Base-by-base conservation (phyloP, 345 rosid genomes). In the Chamaenerion angustifolium region DNA sequence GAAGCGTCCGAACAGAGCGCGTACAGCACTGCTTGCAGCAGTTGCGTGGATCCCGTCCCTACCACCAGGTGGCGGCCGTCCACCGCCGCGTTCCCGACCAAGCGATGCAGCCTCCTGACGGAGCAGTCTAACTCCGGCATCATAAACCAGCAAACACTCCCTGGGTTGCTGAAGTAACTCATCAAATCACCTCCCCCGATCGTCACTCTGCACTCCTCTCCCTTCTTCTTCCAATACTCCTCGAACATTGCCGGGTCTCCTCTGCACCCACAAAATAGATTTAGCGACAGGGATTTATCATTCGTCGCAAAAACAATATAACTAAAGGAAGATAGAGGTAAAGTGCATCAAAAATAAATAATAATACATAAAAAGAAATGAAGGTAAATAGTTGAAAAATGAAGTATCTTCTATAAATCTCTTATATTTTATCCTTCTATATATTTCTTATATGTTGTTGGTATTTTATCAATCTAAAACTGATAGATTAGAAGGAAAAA, bases 21-120 rank as follows among this genome's bases (percentile, higher is more conserved):
- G 57, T 74, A 86, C 7, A 90, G 67, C 45, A 77, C 78, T 0
- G 98, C 98, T 52, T 71, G 80, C 46, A 63, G 69, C 17, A 90
- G 83, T 70, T 83, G 94, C 4, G 96, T 73, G 0, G 98, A 83
- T 8, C 98, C 98, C 0, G 86, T 81, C 23, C 98, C 98, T 16
- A 81, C 92, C 61, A 90, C 77, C 49, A 86, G 17, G 58, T 71
- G 57, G 0, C 73, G 61, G 14, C 64, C 87, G 0, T 74, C 77
- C 0, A 70, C 48, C 3, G 56, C 72, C 2, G 95, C 98, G 52
- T 90, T 90, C 9, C 89, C 81, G 11, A 80, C 76, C 35, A 45
- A 66, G 3, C 59, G 48, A 63, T 90, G 98, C 31, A 90, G 18
- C 41, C 76, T 53, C 65, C 72, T 66, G 73, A 90, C 77, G 9